Evolutionary conservation across 1,139 yeast genomes (phyloP), one percentile per base, ranked within the genome.

Genomic region (Scheffersomyces insectosa): DNA sequence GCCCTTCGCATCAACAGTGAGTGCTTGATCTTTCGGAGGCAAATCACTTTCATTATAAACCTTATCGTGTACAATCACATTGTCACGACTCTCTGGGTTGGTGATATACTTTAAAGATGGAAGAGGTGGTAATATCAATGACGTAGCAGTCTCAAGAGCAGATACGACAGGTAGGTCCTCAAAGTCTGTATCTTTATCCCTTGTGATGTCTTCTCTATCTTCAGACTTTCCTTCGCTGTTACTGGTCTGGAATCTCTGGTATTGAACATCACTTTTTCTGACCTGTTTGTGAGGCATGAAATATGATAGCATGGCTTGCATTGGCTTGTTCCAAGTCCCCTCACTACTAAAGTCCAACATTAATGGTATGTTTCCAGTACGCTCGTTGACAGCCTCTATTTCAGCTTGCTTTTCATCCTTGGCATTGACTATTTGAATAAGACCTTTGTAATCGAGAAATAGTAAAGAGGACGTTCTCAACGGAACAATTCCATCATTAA

Each of bases 401-500:
- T 14, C 16, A 2, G 7, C 14, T 35, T 15, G 36, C 12, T 15
- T 39, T 27, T n/a, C 12, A 14, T 42, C 45, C 14, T 36, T 42
- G 27, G 33, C 48, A 30, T 51, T 49, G 15, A 53, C 44, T 11
- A 52, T 42, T 28, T 51, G 50, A 14, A 59, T 50, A 34, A 75
- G 54, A 0, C 75, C 77, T 37, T 65, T 65, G 53, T 73, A 74
- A 49, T 80, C 97, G 13, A 93, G 63, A 56, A 83, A 93, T 25
- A 91, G 66, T 43, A 93, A 66, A 0, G 96, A 86, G 0, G 96
- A 82, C 0, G 99, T 90, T 43, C 82, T 69, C 47, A 93, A 68
- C 0, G 99, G 98, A 0, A 93, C 99, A 43, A 93, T 90, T 0
- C 98, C 99, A 62, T 88, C 97, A 57, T 87, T 82, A n/a, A 83